Base-by-base conservation (phyloP, 2,329 filamentous ascomycete genomes). In the Tolypocladium ovalisporum region DNA sequence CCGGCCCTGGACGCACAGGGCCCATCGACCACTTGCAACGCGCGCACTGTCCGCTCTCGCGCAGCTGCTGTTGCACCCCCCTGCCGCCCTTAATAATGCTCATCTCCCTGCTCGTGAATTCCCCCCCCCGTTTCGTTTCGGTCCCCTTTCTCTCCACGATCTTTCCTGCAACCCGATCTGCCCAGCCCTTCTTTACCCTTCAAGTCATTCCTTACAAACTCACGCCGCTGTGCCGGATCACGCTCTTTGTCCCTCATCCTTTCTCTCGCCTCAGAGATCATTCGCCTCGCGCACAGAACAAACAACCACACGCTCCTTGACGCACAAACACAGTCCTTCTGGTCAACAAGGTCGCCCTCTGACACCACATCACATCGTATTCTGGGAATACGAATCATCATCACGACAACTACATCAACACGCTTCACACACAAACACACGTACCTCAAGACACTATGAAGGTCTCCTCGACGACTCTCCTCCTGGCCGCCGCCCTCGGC, bases 401-500 rank as follows among this genome's bases (percentile, higher is more conserved):
- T 36, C 15, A 24, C 36, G 44, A 39, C 39, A 7, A 34, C 29
- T 19, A 8, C 47, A n/a, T 12, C 47, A 13, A 7, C 47, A 34
- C 17, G 9, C 19, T 19, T 22, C 34, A 32, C 9, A 3, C 27
- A 24, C 35, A 32, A n/a, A 15, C 54, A 57, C 58, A 37, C 37
- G 35, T 24, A 32, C 34, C 13, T 55, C 54, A 56, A 56, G 49
- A 54, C 62, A 73, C 61, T 55, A 76, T 77, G 75, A 76, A 76
- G 70, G 66, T 76, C 66, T 69, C 73, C 34, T 59, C 70, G 27
- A 65, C 73, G 56, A 60, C 70, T 49, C 52, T 75, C 57, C 37
- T 73, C 58, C 65, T 76, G 57, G 69, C 72, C 60, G 70, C 73
- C 62, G 73, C 72, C 67, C 63, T 75, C 54, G 72, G 73, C 64